Percentiles rank a stretch among this genome's conserved stretches.
Evolutionary conservation across 148 eudicot genomes (phyloP).

Genomic region (Cornus kousa): DNA sequence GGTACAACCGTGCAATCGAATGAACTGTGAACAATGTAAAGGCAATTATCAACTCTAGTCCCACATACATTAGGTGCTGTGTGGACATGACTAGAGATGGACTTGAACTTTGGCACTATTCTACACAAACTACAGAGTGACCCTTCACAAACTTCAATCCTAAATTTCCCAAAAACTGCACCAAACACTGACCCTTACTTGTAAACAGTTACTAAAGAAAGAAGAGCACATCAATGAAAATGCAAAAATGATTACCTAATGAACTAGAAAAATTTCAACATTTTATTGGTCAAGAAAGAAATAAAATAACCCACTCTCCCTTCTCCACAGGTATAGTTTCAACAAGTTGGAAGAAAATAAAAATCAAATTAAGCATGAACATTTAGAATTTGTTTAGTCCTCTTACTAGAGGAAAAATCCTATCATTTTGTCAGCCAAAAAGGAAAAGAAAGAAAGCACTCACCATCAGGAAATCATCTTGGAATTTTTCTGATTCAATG

Average conservation of each 20-base stretch:
- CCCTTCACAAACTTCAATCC: too few relatives aligned
- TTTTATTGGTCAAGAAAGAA: not conserved
- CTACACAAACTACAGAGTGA: too few relatives aligned
- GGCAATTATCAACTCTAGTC: too few relatives aligned
- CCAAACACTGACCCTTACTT: too few relatives aligned
- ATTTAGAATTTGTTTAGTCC: not conserved
- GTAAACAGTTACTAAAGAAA: too few relatives aligned
- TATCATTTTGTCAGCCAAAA: constrained; percentile 3
- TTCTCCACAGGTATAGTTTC: not conserved
- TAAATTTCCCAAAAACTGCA: too few relatives aligned
- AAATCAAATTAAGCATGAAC: not conserved
- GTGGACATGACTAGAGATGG: too few relatives aligned
- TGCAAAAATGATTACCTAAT: too few relatives aligned
- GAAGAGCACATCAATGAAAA: too few relatives aligned
- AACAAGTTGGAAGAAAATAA: not conserved
- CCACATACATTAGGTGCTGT: too few relatives aligned
- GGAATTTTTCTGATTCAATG: constrained; percentile 80
- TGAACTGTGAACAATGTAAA: not conserved
- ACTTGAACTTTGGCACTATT: too few relatives aligned
- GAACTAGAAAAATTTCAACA: too few relatives aligned
- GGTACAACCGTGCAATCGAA: not conserved
- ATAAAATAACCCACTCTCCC: not conserved
- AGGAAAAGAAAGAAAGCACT: constrained; percentile 20
- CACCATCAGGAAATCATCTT: constrained; percentile 92
- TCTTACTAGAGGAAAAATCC: not conserved